Conservation (phyloP, 768 basidiomycete species). For the Serendipita vermifera region DNA sequence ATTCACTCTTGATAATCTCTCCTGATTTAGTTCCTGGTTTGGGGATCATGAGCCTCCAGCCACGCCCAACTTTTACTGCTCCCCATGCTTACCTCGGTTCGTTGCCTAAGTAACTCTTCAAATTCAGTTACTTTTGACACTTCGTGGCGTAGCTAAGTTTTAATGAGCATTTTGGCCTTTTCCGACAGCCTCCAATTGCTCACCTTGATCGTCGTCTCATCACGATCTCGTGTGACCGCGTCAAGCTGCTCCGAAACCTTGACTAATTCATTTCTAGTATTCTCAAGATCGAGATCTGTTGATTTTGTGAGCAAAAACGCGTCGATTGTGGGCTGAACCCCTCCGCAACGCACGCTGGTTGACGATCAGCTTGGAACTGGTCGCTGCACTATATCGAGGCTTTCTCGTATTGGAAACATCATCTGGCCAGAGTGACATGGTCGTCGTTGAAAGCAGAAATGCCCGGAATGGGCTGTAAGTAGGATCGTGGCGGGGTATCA, state of each 20-base stretch:
- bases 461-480: background rate
- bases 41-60: background rate
- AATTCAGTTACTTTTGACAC: too few species aligned
- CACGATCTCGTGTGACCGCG: background rate
- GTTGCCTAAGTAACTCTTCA: background rate
- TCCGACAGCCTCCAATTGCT: too few species aligned
- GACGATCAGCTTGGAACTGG: background rate
- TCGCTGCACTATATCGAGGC: background rate
- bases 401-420: background rate
- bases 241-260: background rate
- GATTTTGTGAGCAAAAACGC: background rate
- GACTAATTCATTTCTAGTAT: background rate
- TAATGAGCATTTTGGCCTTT: too few species aligned
- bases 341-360: background rate
- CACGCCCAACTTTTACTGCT: background rate
- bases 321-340: background rate
- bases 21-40: background rate
- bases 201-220: constrained; percentile 4
- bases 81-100: background rate
- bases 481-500: too few species aligned
- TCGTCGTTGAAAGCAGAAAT: background rate
- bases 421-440: constrained; percentile 4
- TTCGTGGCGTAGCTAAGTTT: too few species aligned
- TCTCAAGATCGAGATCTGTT: constrained; percentile 1
- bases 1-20: background rate